Percentiles rank a stretch among this genome's conserved stretches.
Evolutionary conservation across 169 alveolate genomes (phyloP).

Genomic region (Plasmodium inui): DNA sequence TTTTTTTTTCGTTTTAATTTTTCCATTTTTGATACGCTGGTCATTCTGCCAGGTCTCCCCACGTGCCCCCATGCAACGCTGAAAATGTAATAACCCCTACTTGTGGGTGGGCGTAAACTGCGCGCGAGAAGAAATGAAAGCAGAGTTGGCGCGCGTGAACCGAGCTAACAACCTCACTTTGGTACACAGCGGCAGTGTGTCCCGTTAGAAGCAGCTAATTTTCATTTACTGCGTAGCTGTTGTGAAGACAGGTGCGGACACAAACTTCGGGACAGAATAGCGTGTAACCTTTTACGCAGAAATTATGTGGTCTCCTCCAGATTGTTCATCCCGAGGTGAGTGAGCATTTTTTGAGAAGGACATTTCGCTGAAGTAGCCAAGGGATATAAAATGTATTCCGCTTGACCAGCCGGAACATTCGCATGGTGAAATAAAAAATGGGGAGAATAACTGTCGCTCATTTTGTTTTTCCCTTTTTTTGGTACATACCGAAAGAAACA

Average conservation of each 20-base stretch:
- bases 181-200: neutral
- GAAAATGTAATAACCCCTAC: neutral
- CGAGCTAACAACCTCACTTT: neutral
- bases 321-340: neutral
- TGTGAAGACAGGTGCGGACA: neutral
- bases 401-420: neutral
- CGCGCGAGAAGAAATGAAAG: neutral
- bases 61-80: neutral
- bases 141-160: neutral
- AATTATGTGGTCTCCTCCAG: neutral
- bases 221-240: neutral
- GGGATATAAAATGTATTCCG: neutral
- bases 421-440: neutral
- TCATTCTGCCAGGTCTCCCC: neutral
- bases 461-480: neutral
- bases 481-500: neutral
- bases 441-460: neutral
- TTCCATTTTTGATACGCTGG: neutral
- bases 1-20: neutral
- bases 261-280: neutral
- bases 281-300: neutral
- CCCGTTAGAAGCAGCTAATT: neutral
- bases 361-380: neutral
- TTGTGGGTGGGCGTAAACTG: neutral
- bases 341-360: neutral